phyloP scores from a whole-genome alignment of 1,139 yeast species.

The Blastobotrys indianensis region DNA sequence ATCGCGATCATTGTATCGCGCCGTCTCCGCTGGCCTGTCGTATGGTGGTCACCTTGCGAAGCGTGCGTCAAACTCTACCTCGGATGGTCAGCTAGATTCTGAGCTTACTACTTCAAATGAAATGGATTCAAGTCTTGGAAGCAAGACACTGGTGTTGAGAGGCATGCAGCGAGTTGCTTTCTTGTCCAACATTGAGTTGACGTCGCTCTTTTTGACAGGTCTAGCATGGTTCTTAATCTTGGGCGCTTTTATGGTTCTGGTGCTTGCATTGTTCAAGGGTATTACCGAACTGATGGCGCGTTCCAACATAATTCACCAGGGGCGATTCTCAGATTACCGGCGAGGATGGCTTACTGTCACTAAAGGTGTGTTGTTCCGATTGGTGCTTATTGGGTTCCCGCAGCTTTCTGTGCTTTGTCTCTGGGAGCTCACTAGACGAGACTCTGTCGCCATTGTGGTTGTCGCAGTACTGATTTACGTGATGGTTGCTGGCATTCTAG shows the following conservation, averaged over 20 bases:
- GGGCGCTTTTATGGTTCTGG: conserved; percentile 62
- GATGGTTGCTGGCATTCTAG: conserved; percentile 52
- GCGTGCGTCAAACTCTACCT: conserved; percentile 16
- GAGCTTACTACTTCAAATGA: conserved; percentile 56
- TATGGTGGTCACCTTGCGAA: conserved; percentile 14
- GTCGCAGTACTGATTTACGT: conserved; percentile 66
- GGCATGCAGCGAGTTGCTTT: conserved; percentile 92
- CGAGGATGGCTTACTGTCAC: conserved; percentile 72
- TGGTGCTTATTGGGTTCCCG: conserved; percentile 76
- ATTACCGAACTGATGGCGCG: conserved; percentile 63
- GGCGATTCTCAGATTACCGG: conserved; percentile 69
- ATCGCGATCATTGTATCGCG: conserved; percentile 17
- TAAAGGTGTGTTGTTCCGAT: conserved; percentile 83
- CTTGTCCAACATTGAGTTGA: conserved; percentile 76
- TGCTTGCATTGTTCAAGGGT: conserved; percentile 66
- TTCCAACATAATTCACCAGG: conserved; percentile 51
- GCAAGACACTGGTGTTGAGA: conserved; percentile 72
- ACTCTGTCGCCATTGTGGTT: conserved; percentile 77
- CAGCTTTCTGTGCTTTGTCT: conserved; percentile 75
- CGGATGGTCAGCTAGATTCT: conserved; percentile 15
- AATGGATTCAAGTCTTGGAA: conserved; percentile 45
- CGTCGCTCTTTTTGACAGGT: conserved; percentile 81
- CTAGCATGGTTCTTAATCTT: conserved; percentile 73
- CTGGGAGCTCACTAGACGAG: conserved; percentile 83
- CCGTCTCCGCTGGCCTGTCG: conserved; percentile 16